These are phyloP conservation scores for Chlorella sp. DNA, from an alignment of 139 green algal genomes.

Conservation along the genomic window DNA sequence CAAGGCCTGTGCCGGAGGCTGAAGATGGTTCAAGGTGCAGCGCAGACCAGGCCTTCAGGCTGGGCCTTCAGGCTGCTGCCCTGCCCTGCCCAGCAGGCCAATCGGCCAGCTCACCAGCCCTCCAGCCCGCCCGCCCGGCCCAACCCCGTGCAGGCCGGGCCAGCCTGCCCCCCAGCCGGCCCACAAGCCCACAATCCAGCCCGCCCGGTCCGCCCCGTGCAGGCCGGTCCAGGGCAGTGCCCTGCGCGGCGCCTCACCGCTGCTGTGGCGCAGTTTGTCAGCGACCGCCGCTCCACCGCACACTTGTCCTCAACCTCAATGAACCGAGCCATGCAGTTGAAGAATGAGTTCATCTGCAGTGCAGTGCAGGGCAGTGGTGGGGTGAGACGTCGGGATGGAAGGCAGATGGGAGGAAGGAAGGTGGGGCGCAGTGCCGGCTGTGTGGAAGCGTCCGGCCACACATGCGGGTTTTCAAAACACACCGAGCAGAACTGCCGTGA, in stretches of 20 bases:
- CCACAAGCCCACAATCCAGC: background rate
- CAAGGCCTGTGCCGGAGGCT: background rate
- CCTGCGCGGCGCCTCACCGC: conserved; percentile 28
- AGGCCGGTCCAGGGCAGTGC: background rate
- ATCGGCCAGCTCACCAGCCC: too few relatives aligned
- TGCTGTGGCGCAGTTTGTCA: conserved; percentile 39
- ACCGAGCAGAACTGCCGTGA: background rate
- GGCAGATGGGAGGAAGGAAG: background rate
- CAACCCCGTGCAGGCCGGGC: background rate
- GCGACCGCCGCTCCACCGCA: conserved; percentile 14
- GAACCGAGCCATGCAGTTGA: conserved; percentile 19
- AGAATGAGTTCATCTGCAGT: conserved; percentile 19
- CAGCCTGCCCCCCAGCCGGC: background rate
- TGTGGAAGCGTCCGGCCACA: background rate
- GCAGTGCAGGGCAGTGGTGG: background rate
- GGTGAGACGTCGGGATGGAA: too few relatives aligned
- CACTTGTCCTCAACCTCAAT: conserved; percentile 41
- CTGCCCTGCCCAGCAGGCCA: too few relatives aligned
- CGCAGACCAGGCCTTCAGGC: background rate
- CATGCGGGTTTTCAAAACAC: background rate
- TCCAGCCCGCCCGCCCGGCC: too few relatives aligned
- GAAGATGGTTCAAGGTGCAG: background rate
- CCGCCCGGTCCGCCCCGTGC: too few relatives aligned
- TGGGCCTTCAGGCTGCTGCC: too few relatives aligned
- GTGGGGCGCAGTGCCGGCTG: too few relatives aligned